Conservation (phyloP, 208 protist genomes). For the Trypanosoma brucei region DNA sequence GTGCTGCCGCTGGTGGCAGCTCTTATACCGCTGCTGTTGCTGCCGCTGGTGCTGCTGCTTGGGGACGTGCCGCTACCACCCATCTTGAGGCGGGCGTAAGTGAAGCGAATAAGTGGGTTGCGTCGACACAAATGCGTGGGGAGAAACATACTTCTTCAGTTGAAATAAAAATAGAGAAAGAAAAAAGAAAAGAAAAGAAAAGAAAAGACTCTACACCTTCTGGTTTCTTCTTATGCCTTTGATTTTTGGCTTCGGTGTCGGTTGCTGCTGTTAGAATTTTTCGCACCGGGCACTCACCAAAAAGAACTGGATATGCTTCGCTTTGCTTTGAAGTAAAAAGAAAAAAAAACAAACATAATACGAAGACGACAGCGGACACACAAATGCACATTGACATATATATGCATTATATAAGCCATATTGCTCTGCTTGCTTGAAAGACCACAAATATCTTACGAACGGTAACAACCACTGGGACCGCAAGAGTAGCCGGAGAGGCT, state of each 20-base stretch:
- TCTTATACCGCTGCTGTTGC: neutral
- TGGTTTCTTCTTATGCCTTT: neutral
- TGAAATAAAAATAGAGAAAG: constrained; percentile 9
- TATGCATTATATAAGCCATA: too few relatives aligned
- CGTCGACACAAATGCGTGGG: constrained; percentile 25
- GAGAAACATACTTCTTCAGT: constrained; percentile 27
- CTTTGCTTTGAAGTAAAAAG: neutral
- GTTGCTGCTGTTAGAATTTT: too few relatives aligned
- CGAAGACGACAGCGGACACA: neutral
- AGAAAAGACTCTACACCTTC: neutral
- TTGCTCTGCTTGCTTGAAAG: too few relatives aligned
- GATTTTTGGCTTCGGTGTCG: too few relatives aligned
- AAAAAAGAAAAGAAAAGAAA: constrained; percentile 21
- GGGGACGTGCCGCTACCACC: constrained; percentile 15
- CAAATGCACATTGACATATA: too few relatives aligned
- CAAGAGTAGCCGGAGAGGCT: too few relatives aligned
- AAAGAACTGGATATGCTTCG: too few relatives aligned
- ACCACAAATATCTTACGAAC: too few relatives aligned
- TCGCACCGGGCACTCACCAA: too few relatives aligned
- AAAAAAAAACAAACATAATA: constrained; percentile 7
- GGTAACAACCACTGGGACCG: too few relatives aligned
- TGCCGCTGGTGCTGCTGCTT: neutral
- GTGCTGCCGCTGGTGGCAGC: neutral
- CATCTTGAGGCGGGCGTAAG: constrained; percentile 57
- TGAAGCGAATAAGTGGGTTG: constrained; percentile 69